phyloP scores from a whole-genome alignment of 2,329 filamentous ascomycete species.

The Diaporthe nobilis region DNA sequence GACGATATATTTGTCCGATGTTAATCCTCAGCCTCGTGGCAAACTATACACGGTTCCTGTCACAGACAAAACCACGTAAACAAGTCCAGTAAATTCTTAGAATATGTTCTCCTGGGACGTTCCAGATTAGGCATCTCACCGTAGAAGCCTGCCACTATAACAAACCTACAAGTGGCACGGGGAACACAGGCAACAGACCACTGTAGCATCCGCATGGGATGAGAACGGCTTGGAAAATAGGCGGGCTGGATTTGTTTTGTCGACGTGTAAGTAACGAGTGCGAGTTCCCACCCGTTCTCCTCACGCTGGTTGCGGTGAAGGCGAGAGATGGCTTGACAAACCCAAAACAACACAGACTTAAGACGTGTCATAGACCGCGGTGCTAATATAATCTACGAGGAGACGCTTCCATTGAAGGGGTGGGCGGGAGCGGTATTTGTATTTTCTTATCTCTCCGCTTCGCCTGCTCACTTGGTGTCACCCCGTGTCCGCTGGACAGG shows the following conservation, averaged over 20 bases:
- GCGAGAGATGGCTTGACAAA: background rate
- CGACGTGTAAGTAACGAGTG: background rate
- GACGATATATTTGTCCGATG: background rate
- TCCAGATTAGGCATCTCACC: background rate
- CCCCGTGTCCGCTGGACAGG: background rate
- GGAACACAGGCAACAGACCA: background rate
- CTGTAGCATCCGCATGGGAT: background rate
- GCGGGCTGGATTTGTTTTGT: background rate
- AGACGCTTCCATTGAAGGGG: no score
- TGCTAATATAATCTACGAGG: background rate
- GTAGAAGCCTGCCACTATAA: background rate
- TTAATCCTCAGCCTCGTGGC: no score
- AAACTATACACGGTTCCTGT: background rate
- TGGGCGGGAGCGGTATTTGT: background rate
- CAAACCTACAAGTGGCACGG: background rate
- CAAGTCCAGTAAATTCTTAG: background rate
- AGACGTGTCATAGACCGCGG: no score
- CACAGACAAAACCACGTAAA: background rate
- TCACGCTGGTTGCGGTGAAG: background rate
- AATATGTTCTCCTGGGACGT: background rate
- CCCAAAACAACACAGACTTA: background rate
- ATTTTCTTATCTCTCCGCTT: background rate
- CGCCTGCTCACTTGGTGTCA: background rate
- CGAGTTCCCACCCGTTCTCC: background rate
- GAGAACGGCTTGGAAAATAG: background rate